Conservation (phyloP, 1,139 yeast species). For the Kodamaea alishanica region DNA sequence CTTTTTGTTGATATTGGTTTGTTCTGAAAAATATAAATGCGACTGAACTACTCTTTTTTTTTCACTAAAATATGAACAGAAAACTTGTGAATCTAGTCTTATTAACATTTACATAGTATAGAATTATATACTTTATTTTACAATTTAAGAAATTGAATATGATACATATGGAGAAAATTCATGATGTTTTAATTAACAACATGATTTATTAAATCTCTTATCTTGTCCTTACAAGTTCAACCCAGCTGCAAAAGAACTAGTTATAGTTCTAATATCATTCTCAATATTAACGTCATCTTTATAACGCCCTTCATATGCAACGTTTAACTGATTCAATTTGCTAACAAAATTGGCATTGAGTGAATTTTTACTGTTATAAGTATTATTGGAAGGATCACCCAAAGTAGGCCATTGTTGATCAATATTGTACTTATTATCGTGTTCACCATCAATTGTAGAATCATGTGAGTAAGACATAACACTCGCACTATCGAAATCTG, state of each 20-base stretch:
- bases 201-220: background rate
- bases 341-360: constrained; percentile 44
- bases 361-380: constrained; percentile 16
- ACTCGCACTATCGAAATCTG: constrained; percentile 47
- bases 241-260: constrained; percentile 46
- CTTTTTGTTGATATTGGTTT: too few relatives aligned
- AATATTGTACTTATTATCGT: background rate
- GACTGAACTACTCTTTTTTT: too few relatives aligned
- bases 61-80: too few relatives aligned
- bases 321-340: constrained; percentile 32
- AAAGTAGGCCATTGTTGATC: constrained; percentile 38
- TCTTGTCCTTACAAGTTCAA: constrained; percentile 15
- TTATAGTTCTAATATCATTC: constrained; percentile 47
- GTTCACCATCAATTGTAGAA: background rate
- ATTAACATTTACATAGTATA: too few relatives aligned
- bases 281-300: constrained; percentile 28
- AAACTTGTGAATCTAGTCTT: too few relatives aligned
- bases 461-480: constrained; percentile 41
- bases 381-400: constrained; percentile 13
- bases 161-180: too few relatives aligned
- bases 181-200: background rate
- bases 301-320: constrained; percentile 23
- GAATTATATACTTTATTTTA: too few relatives aligned
- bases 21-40: too few relatives aligned
- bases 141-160: too few relatives aligned